A percentile compares a stretch with the other conserved stretches of the same genome.
Evolutionary conservation across 2,329 filamentous ascomycete species (phyloP).

Genomic region (Microsporum ferrugineum): DNA sequence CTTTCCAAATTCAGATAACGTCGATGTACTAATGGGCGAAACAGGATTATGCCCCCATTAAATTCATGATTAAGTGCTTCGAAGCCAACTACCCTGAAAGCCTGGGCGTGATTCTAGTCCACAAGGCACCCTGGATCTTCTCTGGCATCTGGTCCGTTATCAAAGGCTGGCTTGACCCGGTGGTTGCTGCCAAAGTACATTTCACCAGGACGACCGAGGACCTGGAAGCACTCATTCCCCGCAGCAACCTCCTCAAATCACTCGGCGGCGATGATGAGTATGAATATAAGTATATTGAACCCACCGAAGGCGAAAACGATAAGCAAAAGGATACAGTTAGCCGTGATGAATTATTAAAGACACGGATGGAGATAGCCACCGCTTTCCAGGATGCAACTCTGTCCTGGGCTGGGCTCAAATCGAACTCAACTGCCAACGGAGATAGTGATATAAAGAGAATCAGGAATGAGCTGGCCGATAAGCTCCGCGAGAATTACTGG

Average conservation of each 20-base stretch:
- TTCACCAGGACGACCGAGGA: slow-evolving; percentile 78
- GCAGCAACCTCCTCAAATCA: slow-evolving; percentile 62
- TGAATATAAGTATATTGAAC: slow-evolving; percentile 72
- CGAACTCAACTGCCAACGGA: slow-evolving; percentile 33
- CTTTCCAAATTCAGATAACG: slow-evolving; percentile 5
- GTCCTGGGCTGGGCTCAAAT: slow-evolving; percentile 56
- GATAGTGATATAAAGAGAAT: slow-evolving; percentile 43
- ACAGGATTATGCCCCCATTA: slow-evolving; percentile 84
- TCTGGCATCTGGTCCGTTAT: slow-evolving; percentile 97
- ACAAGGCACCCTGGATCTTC: slow-evolving; percentile 96
- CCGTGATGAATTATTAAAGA: slow-evolving; percentile 51
- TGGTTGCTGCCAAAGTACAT: slow-evolving; percentile 86
- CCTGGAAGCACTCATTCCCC: slow-evolving; percentile 62
- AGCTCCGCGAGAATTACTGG: slow-evolving; percentile 72
- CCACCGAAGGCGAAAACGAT: slow-evolving; percentile 62
- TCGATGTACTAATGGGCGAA: slow-evolving; percentile 7
- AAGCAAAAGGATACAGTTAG: slow-evolving; percentile 56
- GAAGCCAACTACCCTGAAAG: slow-evolving; percentile 97
- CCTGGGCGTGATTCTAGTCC: slow-evolving; percentile 77
- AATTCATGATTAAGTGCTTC: slow-evolving; percentile 99
- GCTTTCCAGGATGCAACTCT: slow-evolving; percentile 64
- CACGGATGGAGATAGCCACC: slow-evolving; percentile 54
- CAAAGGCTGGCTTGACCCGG: slow-evolving; percentile 88
- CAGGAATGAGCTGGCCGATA: slow-evolving; percentile 50
- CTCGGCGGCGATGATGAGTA: slow-evolving; percentile 79